Base-by-base conservation (phyloP, 768 basidiomycete genomes). In the Tricholoma hemisulphureum region DNA sequence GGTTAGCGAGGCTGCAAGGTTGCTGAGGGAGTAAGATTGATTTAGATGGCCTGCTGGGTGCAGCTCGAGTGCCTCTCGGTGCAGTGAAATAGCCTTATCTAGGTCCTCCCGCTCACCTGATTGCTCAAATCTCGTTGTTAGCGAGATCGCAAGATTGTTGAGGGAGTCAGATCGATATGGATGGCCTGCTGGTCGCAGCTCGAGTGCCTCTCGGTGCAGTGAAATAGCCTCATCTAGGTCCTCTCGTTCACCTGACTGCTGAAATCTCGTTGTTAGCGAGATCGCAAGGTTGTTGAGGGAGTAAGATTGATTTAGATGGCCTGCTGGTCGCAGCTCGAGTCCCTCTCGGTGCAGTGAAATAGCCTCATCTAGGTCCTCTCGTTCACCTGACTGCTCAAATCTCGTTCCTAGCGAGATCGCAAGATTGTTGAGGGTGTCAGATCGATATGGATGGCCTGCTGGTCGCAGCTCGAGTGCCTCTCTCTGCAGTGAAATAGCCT, bases 1-100 rank as follows among this genome's bases (percentile, higher is more conserved):
- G 6, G 62, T 31, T 11, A 73, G 62, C 6, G 66, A 64, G 43
- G 63, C 61, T 2, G 69, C 73, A 29, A 73, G 60, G 54, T 73
- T 71, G 16, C 52, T 62, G 31, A 65, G 62, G n/a, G 51, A 41
- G 28, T 31, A 58, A 29, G 60, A 58, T 26, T 53, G 62, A 20
- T 55, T 31, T 13, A 67, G 59, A 55, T 69, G 64, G 24, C 53
- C 55, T 21, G 66, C 14, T 0, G 63, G 59, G 37, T 67, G 63
- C 13, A 64, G 45, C 16, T 63, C 61, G 20, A 69, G 65, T 28
- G 71, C 70, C 4, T 58, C 16, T 32, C 59, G 58, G 37, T 70
- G 66, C 39, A 68, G 65, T 5, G 61, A 58, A 34, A 75, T 63
- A 41, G 74, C 64, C 6, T 63, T 51, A 14, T 70, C 64, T 8